Base-by-base conservation (phyloP, 2,329 filamentous ascomycete species). In the Aspergillus hortae region DNA sequence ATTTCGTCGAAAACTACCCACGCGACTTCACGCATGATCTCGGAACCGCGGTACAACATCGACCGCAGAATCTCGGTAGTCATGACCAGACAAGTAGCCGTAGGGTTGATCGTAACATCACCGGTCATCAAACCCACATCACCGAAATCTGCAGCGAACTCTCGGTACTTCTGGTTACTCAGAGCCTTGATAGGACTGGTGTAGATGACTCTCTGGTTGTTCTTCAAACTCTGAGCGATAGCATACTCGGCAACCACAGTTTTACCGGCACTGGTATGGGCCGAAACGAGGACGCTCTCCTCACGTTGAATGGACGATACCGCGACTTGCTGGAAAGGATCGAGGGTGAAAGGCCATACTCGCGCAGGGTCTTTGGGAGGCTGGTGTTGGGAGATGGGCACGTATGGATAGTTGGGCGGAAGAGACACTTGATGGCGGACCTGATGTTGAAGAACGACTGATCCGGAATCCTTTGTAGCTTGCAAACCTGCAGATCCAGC, bases 1-100 rank as follows among this genome's bases (percentile, higher is more conserved):
- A 99, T 95, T 73, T 99, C 94, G 73, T 99, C 94, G 63, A 99
- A 99, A 2, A 99, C 80, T 1, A 99, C 95, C 94, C 94, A 99
- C 12, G 89, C 92, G 1, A 99, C 95, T 76, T 99, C 94, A 61
- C 94, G 90, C 92, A 99, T 99, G 59, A 99, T 97, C 76, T 99
- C 94, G 0, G 94, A 97, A 54, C 94, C 94, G 61, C 94, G 84
- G 73, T 99, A 99, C 74, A 99, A 71, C 94, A 99, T 99, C 15
- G 92, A 97, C 45, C 94, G 88, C 68, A 99, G 74, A 90, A 99
- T 99, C 77, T 99, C 94, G 0, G 94, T 99, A 0, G 94, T 99
- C 94, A 99, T 99, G 65, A 99, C 94, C 53, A 99, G 78, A 70
- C 94, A 99, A 54, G 92, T 97, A 12, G 94, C 94, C 3, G 94